Evolutionary conservation across 2,329 filamentous ascomycete genomes (phyloP), one percentile per base, ranked within the genome.

Genomic region (Microsporum audouinii): DNA sequence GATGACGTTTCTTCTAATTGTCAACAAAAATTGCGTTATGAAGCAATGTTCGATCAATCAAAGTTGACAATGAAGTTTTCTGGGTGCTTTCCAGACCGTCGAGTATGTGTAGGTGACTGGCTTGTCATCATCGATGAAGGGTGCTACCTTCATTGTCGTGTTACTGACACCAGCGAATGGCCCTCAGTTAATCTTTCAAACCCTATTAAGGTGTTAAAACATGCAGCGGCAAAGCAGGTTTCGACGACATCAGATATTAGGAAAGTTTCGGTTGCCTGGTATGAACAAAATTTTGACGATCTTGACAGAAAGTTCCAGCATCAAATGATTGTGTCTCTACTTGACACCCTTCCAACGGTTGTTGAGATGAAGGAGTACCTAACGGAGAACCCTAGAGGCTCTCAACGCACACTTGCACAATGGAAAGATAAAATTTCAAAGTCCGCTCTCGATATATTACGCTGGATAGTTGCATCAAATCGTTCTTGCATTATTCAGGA

Each of bases 401-500:
- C 74, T 1, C 72, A 76, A 2, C 70, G 67, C 1, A 66, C 66
- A 1, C 71, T 88, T 29, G 69, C 73, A 2, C 75, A 72, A 53
- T 88, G 85, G 85, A 72, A 75, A 65, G 77, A 82, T 27, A 75
- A 79, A 17, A 79, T 96, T 7, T 82, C 86, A 0, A 81, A 83
- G 1, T 81, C 88, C 5, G 82, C 86, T 0, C 73, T 89, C 2
- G 82, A 84, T 23, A 73, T 95, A 0, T 75, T 96, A 23, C 82
- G 88, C 58, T 96, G 91, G 91, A 88, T 96, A 63, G 83, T 96
- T 62, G 88, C 91, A 0, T 95, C 91, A 0, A 96, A 96, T 68
- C 81, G 89, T 53, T 92, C 91, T 0, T 91, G 87, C 66, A 94
- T 96, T 63, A 79, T 92, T 53, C 85, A 92, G 66, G 85, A 94